Evolutionary conservation across 768 basidiomycete genomes (phyloP), one percentile per base, ranked within the genome.

Genomic region (Paxillus rubicundulus): DNA sequence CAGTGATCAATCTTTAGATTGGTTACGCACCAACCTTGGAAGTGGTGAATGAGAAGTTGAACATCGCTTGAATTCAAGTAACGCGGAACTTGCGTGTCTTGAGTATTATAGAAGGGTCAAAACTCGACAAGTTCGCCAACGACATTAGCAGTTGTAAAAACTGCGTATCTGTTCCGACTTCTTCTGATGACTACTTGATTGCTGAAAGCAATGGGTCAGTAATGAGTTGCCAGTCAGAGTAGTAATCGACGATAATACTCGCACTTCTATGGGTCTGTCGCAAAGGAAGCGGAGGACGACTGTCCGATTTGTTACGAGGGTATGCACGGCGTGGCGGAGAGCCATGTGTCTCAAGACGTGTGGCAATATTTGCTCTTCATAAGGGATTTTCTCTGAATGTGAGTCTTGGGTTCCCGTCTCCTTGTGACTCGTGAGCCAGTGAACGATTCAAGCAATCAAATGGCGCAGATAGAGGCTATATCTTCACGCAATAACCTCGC

Each of bases 221-320:
- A 38, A 38, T 28, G 9, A 14, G 21, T 21, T 21, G 21, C 33
- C 18, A 45, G 17, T 54, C 3, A 2, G 2, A 38, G 42, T 42
- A 18, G 14, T 21, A 50, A 5, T 45, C 6, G 45, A 33, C 34
- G 17, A 46, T 16, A 21, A 32, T 17, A 61, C 78, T 55, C 57
- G 80, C 79, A 82, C 60, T 81, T 82, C 57, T 76, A 72, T 36
- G 80, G 79, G 60, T 81, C 81, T 81, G 45, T 42, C 13, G 8
- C 47, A 33, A 47, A 21, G 21, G 21, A 21, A 21, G 75, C 82
- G 32, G 89, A 82, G 2, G 87, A 91, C 60, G 81, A 84, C 60
- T 91, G 89, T 57, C 85, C 89, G 0, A 80, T 92, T 47, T 91
- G 88, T 66, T 90, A 88, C 65, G 87, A 90, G 56, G 65, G 66